Conservation (phyloP, 805 yeast genomes). For the Saccharomycopsis guyanensis region DNA sequence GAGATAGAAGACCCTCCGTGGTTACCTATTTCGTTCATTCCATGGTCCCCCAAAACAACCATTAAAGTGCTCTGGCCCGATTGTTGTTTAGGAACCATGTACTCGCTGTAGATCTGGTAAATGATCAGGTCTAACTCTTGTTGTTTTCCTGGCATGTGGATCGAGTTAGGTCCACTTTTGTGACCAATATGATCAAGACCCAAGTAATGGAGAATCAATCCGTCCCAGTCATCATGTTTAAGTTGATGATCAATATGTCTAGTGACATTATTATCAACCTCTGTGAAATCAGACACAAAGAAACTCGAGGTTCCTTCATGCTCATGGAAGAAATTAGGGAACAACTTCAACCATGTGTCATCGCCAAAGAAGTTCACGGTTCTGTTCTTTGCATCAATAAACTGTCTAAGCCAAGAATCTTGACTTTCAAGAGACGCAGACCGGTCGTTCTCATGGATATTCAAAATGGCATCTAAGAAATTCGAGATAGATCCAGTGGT, state of each 20-base stretch:
- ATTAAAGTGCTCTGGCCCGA: slow-evolving; percentile 49
- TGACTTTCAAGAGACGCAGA: slow-evolving; percentile 59
- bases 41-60: slow-evolving; percentile 86
- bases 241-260: slow-evolving; percentile 69
- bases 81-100: slow-evolving; percentile 48
- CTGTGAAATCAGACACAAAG: slow-evolving; percentile 90
- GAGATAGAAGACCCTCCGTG: slow-evolving; percentile 95
- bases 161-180: slow-evolving; percentile 83
- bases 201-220: slow-evolving; percentile 76
- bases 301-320: slow-evolving; percentile 88
- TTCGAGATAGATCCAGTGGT: slow-evolving; percentile 94
- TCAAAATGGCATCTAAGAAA: slow-evolving; percentile 87
- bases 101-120: slow-evolving; percentile 38
- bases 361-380: slow-evolving; percentile 86
- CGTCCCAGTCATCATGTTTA: slow-evolving; percentile 59
- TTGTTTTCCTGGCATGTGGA: slow-evolving; percentile 77
- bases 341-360: slow-evolving; percentile 93
- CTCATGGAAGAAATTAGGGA: slow-evolving; percentile 39
- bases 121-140: slow-evolving; percentile 76
- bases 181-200: slow-evolving; percentile 98
- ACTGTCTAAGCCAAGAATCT: slow-evolving; percentile 84
- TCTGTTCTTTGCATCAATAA: slow-evolving; percentile 29
- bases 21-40: slow-evolving; percentile 90
- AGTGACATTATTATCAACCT: slow-evolving; percentile 90
- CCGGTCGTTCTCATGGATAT: slow-evolving; percentile 85